A percentile compares a stretch with the other conserved stretches of the same genome.
phyloP scores from a whole-genome alignment of 768 basidiomycete genomes.

The Mycena crocata region DNA sequence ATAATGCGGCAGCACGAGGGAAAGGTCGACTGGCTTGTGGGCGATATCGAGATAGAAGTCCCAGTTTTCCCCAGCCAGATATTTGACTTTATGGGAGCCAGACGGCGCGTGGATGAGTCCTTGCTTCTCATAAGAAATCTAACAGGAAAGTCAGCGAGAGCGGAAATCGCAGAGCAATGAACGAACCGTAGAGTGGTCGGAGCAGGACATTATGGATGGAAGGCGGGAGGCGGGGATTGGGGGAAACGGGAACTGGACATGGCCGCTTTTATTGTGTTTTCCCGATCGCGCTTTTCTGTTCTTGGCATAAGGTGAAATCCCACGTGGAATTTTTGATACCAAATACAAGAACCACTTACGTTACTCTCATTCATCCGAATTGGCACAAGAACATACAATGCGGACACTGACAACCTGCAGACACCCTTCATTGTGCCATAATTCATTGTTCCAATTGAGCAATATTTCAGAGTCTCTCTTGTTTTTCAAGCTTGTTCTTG shows the following conservation, averaged over 20 bases:
- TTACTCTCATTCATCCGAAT: no score
- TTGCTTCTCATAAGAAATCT: constrained; percentile 30
- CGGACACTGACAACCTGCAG: background rate
- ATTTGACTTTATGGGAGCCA: constrained; percentile 75
- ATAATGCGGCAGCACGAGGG: constrained; percentile 81
- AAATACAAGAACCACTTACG: no score
- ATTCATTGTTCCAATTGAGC: constrained; percentile 15
- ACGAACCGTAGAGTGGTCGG: constrained; percentile 52
- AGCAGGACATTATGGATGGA: constrained; percentile 37
- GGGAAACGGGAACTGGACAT: background rate
- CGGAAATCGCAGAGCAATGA: constrained; percentile 2
- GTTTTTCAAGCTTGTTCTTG: background rate
- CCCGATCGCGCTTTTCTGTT: background rate
- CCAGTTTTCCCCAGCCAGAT: constrained; percentile 68
- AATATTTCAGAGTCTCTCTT: constrained; percentile 6
- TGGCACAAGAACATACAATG: background rate
- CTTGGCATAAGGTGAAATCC: no score
- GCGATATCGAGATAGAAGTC: constrained; percentile 72
- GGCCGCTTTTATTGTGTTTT: background rate
- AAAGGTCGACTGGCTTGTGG: constrained; percentile 66
- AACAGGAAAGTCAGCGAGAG: background rate
- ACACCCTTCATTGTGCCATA: background rate
- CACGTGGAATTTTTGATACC: no score
- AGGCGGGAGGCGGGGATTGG: background rate
- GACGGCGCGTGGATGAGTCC: constrained; percentile 42